phyloP scores from a whole-genome alignment of 2,329 filamentous ascomycete species.

The Pseudonectria foliicola region DNA sequence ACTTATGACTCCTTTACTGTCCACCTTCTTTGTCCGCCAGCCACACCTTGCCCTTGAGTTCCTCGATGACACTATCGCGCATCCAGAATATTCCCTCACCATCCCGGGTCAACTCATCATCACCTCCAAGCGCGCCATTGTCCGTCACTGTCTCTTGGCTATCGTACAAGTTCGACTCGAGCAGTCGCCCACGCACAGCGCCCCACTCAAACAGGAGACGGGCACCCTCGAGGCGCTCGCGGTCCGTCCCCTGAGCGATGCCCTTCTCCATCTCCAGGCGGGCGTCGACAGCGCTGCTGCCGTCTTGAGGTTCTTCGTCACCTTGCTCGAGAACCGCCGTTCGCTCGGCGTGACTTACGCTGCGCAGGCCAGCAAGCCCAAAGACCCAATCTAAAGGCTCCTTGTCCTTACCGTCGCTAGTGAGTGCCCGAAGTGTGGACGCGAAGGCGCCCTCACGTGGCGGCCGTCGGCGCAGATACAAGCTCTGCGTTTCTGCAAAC shows the following conservation, averaged over 20 bases:
- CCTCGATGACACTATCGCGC: constrained; percentile 46
- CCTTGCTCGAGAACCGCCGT: constrained; percentile 51
- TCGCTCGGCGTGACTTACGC: constrained; percentile 59
- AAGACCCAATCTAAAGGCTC: constrained; percentile 70
- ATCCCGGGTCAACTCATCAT: constrained; percentile 15
- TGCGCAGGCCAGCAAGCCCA: constrained; percentile 46
- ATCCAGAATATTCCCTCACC: constrained; percentile 45
- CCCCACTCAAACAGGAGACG: constrained; percentile 51
- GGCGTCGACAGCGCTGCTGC: constrained; percentile 56
- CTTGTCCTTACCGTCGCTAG: constrained; percentile 29
- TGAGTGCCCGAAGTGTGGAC: constrained; percentile 67
- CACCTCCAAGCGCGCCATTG: constrained; percentile 16
- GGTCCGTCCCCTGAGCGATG: constrained; percentile 34
- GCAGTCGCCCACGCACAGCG: constrained; percentile 34
- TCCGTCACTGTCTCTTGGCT: constrained; percentile 29
- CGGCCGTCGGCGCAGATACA: constrained; percentile 66
- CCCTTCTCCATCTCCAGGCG: constrained; percentile 56
- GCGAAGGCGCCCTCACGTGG: constrained; percentile 63
- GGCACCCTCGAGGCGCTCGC: constrained; percentile 40
- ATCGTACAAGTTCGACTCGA: constrained; percentile 20
- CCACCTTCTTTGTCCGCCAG: constrained; percentile 36
- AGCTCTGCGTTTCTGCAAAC: constrained; percentile 60
- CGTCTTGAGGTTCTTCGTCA: constrained; percentile 40
- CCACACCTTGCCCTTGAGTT: constrained; percentile 49
- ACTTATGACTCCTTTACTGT: too few relatives aligned